Base-by-base conservation (phyloP, 2,329 filamentous ascomycete species). In the Rachicladosporium sp. region DNA sequence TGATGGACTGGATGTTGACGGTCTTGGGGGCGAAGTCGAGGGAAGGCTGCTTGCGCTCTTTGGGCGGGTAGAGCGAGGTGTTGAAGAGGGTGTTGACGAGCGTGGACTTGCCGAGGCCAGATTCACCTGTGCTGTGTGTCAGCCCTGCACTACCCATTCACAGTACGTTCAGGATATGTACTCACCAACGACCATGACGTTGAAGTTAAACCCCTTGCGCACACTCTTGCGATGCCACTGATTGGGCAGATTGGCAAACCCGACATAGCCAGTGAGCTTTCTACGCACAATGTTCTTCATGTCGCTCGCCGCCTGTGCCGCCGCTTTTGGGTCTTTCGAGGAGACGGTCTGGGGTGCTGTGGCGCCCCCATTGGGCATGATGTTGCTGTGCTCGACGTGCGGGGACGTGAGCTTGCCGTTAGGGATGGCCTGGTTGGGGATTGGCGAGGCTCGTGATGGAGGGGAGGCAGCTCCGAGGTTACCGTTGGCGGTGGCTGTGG, bases 141-240 rank as follows among this genome's bases (percentile, higher is more conserved):
- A 51, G 42, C 33, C 31, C 36, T 31, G 37, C 35, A 35, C 43
- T 37, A 38, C 32, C 31, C 23, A 27, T n/a, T 9, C 10, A 27
- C 27, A 36, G 10, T 12, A 15, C 12, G 11, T 35, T 13, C 33
- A 8, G n/a, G 29, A 33, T 19, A n/a, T 31, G 33, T 34, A 80
- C 88, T 60, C 74, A 96, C 91, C 91, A 68, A 98, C 91, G 67
- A 98, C 91, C 91, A 98, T 98, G 54, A 98, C 91, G 63, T 98
- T 98, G 76, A 98, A 98, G 77, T 96, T 98, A 78, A 98, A 98
- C 46, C 91, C 91, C 70, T 98, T 98, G 62, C 91, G 86, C 58
- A 98, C 91, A 78, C 88, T 95, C 82, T 98, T 98, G 67, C 91
- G 89, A 74, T 98, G 91, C 91, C 91, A 98, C 70, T 98, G 91